Conservation (phyloP, 2,329 filamentous ascomycete genomes). For the Pezicula carpinea region DNA sequence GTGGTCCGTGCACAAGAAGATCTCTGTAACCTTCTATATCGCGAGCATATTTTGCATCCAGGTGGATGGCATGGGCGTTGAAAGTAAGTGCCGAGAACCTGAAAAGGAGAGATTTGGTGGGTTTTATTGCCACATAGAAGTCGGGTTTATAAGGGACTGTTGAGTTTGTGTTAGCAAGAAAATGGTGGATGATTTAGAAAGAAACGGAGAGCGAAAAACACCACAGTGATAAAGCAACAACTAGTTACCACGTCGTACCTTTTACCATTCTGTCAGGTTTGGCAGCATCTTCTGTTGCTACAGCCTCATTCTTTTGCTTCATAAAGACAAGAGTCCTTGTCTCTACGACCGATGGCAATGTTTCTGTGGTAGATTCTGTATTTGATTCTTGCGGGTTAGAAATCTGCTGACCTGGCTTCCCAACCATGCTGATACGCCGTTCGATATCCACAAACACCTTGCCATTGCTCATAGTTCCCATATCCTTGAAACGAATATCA, state of each 20-base stretch:
- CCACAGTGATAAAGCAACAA: not conserved
- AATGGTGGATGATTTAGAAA: too few species aligned
- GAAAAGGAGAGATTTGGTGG: constrained; percentile 71
- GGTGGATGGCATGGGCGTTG: constrained; percentile 89
- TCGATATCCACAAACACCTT: constrained; percentile 27
- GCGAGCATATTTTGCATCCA: constrained; percentile 67
- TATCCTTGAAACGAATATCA: constrained; percentile 31
- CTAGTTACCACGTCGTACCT: constrained; percentile 12
- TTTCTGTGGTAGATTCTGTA: constrained; percentile 13
- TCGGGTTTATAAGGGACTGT: constrained; percentile 33
- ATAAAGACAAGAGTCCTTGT: constrained; percentile 61
- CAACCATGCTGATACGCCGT: constrained; percentile 19
- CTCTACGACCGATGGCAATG: constrained; percentile 43
- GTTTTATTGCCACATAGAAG: constrained; percentile 56
- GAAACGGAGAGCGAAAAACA: too few species aligned
- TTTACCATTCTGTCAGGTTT: constrained; percentile 17
- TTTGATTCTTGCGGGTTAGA: constrained; percentile 25
- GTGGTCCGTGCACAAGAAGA: constrained; percentile 80
- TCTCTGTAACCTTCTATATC: constrained; percentile 69
- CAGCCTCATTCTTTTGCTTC: constrained; percentile 32
- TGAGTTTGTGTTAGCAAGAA: constrained; percentile 2
- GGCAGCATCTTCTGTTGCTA: constrained; percentile 11
- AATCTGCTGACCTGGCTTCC: constrained; percentile 5
- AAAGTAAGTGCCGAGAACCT: constrained; percentile 87
- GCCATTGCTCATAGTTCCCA: constrained; percentile 18